These are phyloP conservation scores for Dryadomyces quercus-mongolicae DNA, from an alignment of 2,329 filamentous ascomycete species.

Conservation along the genomic window DNA sequence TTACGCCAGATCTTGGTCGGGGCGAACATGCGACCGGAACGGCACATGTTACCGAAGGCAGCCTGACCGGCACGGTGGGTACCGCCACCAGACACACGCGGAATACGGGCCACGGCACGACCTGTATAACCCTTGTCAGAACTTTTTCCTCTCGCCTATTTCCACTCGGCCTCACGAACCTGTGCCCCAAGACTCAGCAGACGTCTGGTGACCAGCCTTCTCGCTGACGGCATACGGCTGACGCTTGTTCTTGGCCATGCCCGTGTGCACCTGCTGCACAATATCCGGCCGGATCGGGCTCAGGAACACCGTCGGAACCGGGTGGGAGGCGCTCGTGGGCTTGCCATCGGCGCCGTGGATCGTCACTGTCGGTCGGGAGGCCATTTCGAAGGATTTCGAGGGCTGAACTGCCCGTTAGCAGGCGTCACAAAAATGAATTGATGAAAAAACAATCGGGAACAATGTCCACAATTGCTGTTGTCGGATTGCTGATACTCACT, in stretches of 20 bases:
- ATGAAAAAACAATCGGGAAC: neutral
- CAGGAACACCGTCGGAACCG: constrained; percentile 94
- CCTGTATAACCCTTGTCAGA: constrained; percentile 36
- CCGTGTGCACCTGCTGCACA: constrained; percentile 97
- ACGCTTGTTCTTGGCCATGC: constrained; percentile 99
- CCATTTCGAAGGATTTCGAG: constrained; percentile 42
- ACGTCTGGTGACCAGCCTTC: constrained; percentile 99
- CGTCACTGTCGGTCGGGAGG: constrained; percentile 93
- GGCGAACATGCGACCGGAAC: constrained; percentile 99
- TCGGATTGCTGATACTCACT: neutral
- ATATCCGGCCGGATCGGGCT: constrained; percentile 97
- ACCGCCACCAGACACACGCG: constrained; percentile 99
- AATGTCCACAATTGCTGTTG: neutral
- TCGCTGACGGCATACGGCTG: constrained; percentile 99
- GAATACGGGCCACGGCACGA: constrained; percentile 99
- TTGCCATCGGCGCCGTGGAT: constrained; percentile 95
- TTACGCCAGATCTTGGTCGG: constrained; percentile 99
- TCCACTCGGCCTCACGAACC: constrained; percentile 48
- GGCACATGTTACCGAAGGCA: constrained; percentile 99
- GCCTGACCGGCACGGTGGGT: constrained; percentile 99
- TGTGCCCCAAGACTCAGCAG: constrained; percentile 99
- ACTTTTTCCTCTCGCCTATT: neutral
- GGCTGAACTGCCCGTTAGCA: neutral
- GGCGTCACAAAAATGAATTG: neutral
- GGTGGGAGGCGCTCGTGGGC: constrained; percentile 76